phyloP scores from a whole-genome alignment of 108 stramenopile species.

The Craspedostauros australis region DNA sequence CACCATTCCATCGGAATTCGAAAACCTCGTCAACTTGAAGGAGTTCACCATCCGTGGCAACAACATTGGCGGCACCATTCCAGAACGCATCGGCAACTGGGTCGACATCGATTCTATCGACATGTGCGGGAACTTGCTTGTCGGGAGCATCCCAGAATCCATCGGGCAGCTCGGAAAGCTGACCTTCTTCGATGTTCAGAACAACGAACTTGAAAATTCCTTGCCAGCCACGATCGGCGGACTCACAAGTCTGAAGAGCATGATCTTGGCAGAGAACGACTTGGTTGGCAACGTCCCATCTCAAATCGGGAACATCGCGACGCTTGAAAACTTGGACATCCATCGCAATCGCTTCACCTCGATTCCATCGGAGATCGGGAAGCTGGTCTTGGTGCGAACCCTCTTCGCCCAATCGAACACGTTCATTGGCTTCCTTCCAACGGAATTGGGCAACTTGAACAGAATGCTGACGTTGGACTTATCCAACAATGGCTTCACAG shows the following conservation, averaged over 20 bases:
- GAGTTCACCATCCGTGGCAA: slow-evolving; percentile 28
- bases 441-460: slow-evolving; percentile 32
- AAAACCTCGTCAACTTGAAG: slow-evolving; percentile 27
- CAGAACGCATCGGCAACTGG: slow-evolving; percentile 35
- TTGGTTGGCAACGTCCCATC: slow-evolving; percentile 42
- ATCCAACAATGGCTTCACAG: slow-evolving; percentile 7
- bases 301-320: slow-evolving; percentile 32
- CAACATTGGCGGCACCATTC: slow-evolving; percentile 33
- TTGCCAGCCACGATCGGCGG: slow-evolving; percentile 40
- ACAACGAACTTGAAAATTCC: slow-evolving; percentile 33
- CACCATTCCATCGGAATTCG: slow-evolving; percentile 44
- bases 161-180: slow-evolving; percentile 33
- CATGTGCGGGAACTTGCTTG: slow-evolving; percentile 9
- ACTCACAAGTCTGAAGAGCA: slow-evolving; percentile 14
- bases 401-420: slow-evolving; percentile 40
- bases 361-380: slow-evolving; percentile 38
- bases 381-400: slow-evolving; percentile 17
- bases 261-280: slow-evolving; percentile 43
- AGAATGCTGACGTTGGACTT: slow-evolving; percentile 5
- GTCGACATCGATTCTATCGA: slow-evolving; percentile 25
- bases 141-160: slow-evolving; percentile 24
- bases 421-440: slow-evolving; percentile 44
- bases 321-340: slow-evolving; percentile 28
- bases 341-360: slow-evolving; percentile 16
- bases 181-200: slow-evolving; percentile 30